A percentile compares a stretch with the other conserved stretches of the same genome.
Conservation (phyloP, 2,329 filamentous ascomycete species). For the Pseudopyrenochaeta lycopersici region DNA sequence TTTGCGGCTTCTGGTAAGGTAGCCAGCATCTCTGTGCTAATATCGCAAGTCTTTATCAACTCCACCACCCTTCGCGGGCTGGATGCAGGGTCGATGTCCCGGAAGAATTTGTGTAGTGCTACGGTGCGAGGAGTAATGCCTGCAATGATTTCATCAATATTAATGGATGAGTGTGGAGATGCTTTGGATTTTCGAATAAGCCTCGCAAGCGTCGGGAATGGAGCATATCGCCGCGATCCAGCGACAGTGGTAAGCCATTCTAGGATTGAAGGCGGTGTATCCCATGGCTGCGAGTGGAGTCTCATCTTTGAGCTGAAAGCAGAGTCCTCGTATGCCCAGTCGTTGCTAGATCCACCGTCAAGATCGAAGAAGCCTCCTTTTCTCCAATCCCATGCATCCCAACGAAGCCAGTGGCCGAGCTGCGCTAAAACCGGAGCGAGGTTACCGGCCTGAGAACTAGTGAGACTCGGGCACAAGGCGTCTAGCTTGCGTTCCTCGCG, state of each 20-base stretch:
- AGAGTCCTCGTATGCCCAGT: constrained; percentile 66
- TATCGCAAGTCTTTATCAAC: constrained; percentile 74
- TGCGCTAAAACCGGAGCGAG: constrained; percentile 82
- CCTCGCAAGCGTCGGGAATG: constrained; percentile 49
- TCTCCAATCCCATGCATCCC: constrained; percentile 68
- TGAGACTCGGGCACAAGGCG: constrained; percentile 62
- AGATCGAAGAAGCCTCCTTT: constrained; percentile 65
- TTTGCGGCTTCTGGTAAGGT: constrained; percentile 87
- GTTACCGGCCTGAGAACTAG: constrained; percentile 55
- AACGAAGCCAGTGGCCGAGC: constrained; percentile 82
- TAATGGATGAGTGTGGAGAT: constrained; percentile 48
- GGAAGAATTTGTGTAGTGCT: constrained; percentile 74
- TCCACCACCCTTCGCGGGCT: constrained; percentile 72
- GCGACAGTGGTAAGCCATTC: constrained; percentile 55
- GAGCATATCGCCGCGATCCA: constrained; percentile 37
- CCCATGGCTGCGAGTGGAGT: constrained; percentile 45
- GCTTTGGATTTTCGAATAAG: constrained; percentile 48
- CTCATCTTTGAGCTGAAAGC: constrained; percentile 36
- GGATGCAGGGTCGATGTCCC: constrained; percentile 49
- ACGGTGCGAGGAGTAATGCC: constrained; percentile 63
- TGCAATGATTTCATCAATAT: constrained; percentile 46
- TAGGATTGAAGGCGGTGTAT: constrained; percentile 67
- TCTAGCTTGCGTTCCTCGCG: constrained; percentile 89
- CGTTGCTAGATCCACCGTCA: constrained; percentile 65
- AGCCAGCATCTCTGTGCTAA: constrained; percentile 74